Percentiles rank a stretch among this genome's conserved stretches.
These are phyloP conservation scores for Nicotiana attenuata DNA, from an alignment of 257 asterid genomes.

Conservation along the genomic window DNA sequence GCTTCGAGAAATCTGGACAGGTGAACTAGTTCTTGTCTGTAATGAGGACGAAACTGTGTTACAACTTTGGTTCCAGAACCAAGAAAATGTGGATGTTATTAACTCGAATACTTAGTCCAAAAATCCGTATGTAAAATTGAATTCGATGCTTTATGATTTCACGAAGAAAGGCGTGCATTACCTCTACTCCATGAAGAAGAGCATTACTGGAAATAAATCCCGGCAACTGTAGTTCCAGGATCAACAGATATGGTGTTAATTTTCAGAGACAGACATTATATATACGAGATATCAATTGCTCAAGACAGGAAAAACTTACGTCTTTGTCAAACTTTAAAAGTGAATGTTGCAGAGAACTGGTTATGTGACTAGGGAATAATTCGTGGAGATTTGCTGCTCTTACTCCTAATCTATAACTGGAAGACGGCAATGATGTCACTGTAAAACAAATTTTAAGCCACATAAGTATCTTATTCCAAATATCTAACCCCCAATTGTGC, in stretches of 20 bases:
- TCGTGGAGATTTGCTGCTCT: conserved; percentile 79
- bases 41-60: neutral
- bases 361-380: conserved; percentile 60
- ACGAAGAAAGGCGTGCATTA: conserved; percentile 11
- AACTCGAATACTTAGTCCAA: neutral
- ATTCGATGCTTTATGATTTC: neutral
- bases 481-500: neutral
- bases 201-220: conserved; percentile 69
- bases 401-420: conserved; percentile 93
- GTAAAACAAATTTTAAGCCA: conserved; percentile 23
- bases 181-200: conserved; percentile 98
- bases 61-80: neutral
- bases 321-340: conserved; percentile 66
- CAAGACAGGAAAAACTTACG: conserved; percentile 33
- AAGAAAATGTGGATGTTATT: neutral
- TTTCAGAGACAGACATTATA: neutral
- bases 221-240: conserved; percentile 52
- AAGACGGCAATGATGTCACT: conserved; percentile 63
- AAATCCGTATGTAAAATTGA: neutral
- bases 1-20: conserved; percentile 66
- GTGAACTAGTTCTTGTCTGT: conserved; percentile 95
- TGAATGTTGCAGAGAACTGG: conserved; percentile 69
- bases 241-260: neutral
- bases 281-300: neutral
- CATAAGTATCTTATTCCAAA: conserved; percentile 7